These are phyloP conservation scores for Claviceps sp. DNA, from an alignment of 2,329 filamentous ascomycete species.

Conservation along the genomic window DNA sequence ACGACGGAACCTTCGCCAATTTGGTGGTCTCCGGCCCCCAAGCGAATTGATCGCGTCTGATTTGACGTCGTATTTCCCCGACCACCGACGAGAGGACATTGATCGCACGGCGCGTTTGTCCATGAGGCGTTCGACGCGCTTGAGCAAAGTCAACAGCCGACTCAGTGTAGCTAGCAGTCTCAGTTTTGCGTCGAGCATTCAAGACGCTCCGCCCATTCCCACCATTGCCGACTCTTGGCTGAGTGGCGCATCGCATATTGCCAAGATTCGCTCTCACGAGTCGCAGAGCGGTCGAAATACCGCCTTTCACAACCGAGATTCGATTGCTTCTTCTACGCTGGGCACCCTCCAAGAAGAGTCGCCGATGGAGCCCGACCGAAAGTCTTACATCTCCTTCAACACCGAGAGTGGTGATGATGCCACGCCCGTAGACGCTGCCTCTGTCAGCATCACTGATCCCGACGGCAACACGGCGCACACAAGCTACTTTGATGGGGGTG, in stretches of 20 bases:
- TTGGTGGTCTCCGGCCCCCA: slow-evolving; percentile 83
- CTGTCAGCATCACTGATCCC: slow-evolving; percentile 63
- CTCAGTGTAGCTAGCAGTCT: slow-evolving; percentile 88
- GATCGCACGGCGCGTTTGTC: slow-evolving; percentile 91
- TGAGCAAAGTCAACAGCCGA: slow-evolving; percentile 86
- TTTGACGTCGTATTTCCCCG: slow-evolving; percentile 91
- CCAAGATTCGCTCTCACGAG: slow-evolving; percentile 27
- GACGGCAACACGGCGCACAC: slow-evolving; percentile 57
- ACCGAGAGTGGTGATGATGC: slow-evolving; percentile 63
- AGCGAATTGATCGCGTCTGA: slow-evolving; percentile 97
- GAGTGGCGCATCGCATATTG: slow-evolving; percentile 29
- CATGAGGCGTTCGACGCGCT: slow-evolving; percentile 73
- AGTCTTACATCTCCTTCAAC: slow-evolving; percentile 83
- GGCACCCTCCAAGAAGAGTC: slow-evolving; percentile 89
- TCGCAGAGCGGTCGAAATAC: slow-evolving; percentile 32
- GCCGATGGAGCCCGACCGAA: slow-evolving; percentile 72
- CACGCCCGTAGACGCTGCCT: slow-evolving; percentile 20
- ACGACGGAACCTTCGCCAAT: slow-evolving; percentile 53
- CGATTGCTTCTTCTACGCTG: slow-evolving; percentile 75
- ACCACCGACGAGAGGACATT: slow-evolving; percentile 86
- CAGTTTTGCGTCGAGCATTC: slow-evolving; percentile 83
- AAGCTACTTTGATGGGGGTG: slow-evolving; percentile 81
- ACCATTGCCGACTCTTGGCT: slow-evolving; percentile 94
- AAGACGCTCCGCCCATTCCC: slow-evolving; percentile 87
- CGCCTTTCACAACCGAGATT: slow-evolving; percentile 56